These are phyloP conservation scores for Aspergillus felis DNA, from an alignment of 2,329 filamentous ascomycete genomes.

Conservation along the genomic window DNA sequence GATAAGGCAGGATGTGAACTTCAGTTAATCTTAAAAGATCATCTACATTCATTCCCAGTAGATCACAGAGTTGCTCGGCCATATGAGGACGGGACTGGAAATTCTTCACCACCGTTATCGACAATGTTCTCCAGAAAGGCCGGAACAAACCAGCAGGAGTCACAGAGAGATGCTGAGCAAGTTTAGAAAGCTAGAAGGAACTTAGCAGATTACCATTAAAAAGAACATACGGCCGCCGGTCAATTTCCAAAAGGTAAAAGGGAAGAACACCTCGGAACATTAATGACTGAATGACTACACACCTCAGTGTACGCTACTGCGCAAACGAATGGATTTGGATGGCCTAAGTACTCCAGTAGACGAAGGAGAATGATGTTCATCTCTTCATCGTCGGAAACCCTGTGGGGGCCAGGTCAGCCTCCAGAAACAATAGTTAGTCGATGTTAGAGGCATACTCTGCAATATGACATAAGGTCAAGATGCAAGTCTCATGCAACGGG, in stretches of 20 bases:
- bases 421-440: not conserved
- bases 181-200: constrained; percentile 55
- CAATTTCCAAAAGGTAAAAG: not conserved
- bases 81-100: constrained; percentile 77
- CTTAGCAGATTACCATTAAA: not conserved
- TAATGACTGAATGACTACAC: constrained; percentile 14
- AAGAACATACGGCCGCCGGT: not conserved
- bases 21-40: constrained; percentile 75
- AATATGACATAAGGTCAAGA: constrained; percentile 81
- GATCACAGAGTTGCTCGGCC: constrained; percentile 71
- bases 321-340: constrained; percentile 73
- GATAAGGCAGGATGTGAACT: constrained; percentile 75
- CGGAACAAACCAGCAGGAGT: constrained; percentile 68
- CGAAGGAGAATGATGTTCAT: constrained; percentile 80
- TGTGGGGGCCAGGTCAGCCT: constrained; percentile 26
- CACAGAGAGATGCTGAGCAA: constrained; percentile 62
- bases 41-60: constrained; percentile 70
- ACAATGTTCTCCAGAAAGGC: constrained; percentile 85
- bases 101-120: constrained; percentile 77
- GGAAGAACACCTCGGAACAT: not conserved
- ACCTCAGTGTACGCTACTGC: constrained; percentile 81
- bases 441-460: constrained; percentile 53
- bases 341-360: constrained; percentile 81
- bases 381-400: constrained; percentile 72
- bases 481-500: constrained; percentile 73